Evolutionary conservation across 2,329 filamentous ascomycete species (phyloP), one percentile per base, ranked within the genome.

Genomic region (Clonostachys byssicola): DNA sequence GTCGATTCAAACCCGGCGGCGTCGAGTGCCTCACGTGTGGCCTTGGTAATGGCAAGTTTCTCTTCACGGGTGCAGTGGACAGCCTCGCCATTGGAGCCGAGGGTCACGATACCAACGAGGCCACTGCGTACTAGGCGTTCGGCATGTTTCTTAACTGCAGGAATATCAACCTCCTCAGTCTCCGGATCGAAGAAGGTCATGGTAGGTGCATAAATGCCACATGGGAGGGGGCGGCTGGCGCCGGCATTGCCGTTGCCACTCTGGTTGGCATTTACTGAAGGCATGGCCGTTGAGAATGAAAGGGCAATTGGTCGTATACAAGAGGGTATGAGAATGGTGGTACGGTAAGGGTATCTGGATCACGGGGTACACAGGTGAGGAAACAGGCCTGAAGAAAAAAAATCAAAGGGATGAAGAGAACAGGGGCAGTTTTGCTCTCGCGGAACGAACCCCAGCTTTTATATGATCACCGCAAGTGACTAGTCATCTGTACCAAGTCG

Each of bases 31-130:
- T 90, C 85, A 47, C 90, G 83, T 9, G 89, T 92, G 46, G 89
- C 87, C 60, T 75, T 75, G 16, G 88, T 92, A 53, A 94, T 85
- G 34, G 81, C 79, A 43, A 81, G 66, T 65, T 91, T 91, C 69
- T 95, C 90, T 52, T 85, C 80, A 41, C 82, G 80, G 46, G 86
- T 88, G 59, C 92, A 85, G 72, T 95, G 89, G 47, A 90, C 86
- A 20, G 90, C 89, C 72, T 95, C 90, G 51, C 90, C 90, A 68
- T 95, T 95, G 56, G 89, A 95, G 52, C 91, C 90, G 86, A 94
- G 90, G 55, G 86, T 86, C 40, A 94, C 88, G 23, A 95, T 78
- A 35, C 90, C 90, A 43, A 85, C 88, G 12, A 95, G 81, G 9
- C 91, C 91, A 49, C 83, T 87, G 62, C 83, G 75, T 38, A 85